Evolutionary conservation across 2,329 filamentous ascomycete species (phyloP).

Genomic region (Sphaerostilbella broomeana): DNA sequence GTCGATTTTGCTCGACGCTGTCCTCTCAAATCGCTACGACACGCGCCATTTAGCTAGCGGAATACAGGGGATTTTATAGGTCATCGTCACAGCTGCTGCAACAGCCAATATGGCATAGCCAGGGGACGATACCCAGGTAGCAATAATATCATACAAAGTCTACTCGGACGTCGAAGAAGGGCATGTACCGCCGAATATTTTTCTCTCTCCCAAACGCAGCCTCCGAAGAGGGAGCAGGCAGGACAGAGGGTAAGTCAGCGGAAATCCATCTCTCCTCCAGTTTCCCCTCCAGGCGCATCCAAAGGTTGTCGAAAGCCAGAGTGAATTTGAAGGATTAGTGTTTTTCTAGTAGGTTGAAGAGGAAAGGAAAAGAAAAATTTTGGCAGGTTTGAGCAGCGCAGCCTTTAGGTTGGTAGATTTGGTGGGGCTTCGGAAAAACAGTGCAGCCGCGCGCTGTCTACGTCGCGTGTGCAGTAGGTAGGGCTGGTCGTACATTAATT

Average conservation of each 20-base stretch:
- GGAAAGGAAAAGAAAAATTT: conserved; percentile 22
- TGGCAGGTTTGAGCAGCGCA: neutral
- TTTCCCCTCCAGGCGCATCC: conserved; percentile 62
- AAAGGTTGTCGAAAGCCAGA: conserved; percentile 51
- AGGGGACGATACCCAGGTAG: no score
- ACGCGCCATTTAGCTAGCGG: no score
- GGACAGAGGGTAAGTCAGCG: conserved; percentile 46
- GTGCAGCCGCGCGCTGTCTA: no score
- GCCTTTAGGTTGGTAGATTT: neutral
- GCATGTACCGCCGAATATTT: conserved; percentile 30
- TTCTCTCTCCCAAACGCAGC: conserved; percentile 30
- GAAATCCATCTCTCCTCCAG: conserved; percentile 55
- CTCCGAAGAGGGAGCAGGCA: conserved; percentile 28
- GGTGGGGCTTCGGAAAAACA: conserved; percentile 10
- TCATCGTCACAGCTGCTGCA: no score
- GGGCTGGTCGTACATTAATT: no score
- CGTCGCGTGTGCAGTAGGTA: no score
- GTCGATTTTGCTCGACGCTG: no score
- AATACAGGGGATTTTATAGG: no score
- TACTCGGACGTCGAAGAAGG: conserved; percentile 4
- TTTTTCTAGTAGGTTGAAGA: conserved; percentile 39
- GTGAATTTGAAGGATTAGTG: conserved; percentile 59
- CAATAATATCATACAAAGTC: neutral
- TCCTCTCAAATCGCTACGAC: no score
- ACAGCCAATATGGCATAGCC: no score